Evolutionary conservation across 2,329 filamentous ascomycete species (phyloP).

Genomic region (Pseudogymnoascus sp.): DNA sequence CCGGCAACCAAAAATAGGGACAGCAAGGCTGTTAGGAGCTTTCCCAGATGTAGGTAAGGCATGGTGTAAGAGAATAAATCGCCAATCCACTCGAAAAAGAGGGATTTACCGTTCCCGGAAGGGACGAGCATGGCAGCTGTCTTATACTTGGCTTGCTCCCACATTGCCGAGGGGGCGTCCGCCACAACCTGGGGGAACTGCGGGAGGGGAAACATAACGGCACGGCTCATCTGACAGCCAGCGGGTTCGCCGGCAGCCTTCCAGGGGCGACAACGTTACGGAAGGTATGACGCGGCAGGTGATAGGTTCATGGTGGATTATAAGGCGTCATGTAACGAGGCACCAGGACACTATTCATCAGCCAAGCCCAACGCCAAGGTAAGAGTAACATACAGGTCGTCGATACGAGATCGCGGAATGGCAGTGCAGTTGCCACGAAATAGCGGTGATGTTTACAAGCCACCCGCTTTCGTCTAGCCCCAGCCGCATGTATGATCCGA

Average conservation of each 20-base stretch:
- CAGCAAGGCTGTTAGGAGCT: not conserved
- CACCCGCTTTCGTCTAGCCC: not conserved
- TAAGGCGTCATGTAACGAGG: not conserved
- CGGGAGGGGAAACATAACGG: not conserved
- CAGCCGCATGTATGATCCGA: not conserved
- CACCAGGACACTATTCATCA: not conserved
- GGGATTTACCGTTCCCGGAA: not conserved
- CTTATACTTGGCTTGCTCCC: conserved; percentile 4
- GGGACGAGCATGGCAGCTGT: not conserved
- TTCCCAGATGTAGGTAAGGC: not conserved
- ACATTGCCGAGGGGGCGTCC: not conserved
- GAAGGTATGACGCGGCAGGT: not conserved
- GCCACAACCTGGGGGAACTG: not conserved
- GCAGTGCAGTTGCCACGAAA: not conserved
- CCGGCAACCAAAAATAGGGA: not conserved
- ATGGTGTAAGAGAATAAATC: not conserved
- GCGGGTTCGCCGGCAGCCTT: not conserved
- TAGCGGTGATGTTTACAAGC: not conserved
- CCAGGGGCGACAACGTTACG: not conserved
- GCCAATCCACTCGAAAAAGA: not conserved
- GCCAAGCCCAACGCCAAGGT: not conserved
- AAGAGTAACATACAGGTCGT: not conserved
- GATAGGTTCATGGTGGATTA: not conserved
- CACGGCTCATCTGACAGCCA: conserved; percentile 5
- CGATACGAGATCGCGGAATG: not conserved